A percentile compares a stretch with the other conserved stretches of the same genome.
Evolutionary conservation across 2,329 filamentous ascomycete genomes (phyloP).

Genomic region (Aureobasidium sp.): DNA sequence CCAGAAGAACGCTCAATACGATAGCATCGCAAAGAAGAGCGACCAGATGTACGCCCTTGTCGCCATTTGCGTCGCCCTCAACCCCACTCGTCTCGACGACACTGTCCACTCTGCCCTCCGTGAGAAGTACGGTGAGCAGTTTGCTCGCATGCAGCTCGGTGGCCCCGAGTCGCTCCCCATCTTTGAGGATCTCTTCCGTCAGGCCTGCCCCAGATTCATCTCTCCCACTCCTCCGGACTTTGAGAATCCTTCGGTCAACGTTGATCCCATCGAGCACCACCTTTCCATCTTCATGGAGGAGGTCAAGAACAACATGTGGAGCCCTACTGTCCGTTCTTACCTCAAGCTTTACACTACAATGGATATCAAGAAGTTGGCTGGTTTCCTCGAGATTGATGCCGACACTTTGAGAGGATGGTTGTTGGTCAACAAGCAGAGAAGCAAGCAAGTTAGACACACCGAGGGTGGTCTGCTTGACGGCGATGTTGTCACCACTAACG

Average conservation of each 20-base stretch:
- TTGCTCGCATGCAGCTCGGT: slow-evolving; percentile 91
- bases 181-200: slow-evolving; percentile 96
- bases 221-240: slow-evolving; percentile 95
- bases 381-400: slow-evolving; percentile 94
- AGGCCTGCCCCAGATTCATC: slow-evolving; percentile 99
- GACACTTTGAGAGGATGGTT: slow-evolving; percentile 92
- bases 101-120: slow-evolving; percentile 96
- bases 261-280: slow-evolving; percentile 97
- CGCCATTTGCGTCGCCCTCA: slow-evolving; percentile 96
- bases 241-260: slow-evolving; percentile 89
- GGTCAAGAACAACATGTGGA: slow-evolving; percentile 98
- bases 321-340: slow-evolving; percentile 96
- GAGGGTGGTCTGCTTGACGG: slow-evolving; percentile 87
- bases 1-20: slow-evolving; percentile 98
- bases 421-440: slow-evolving; percentile 97
- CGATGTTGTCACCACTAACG: slow-evolving; percentile 85
- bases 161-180: slow-evolving; percentile 91
- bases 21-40: slow-evolving; percentile 99
- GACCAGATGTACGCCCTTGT: slow-evolving; percentile 99
- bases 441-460: slow-evolving; percentile 88
- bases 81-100: slow-evolving; percentile 93
- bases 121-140: slow-evolving; percentile 99
- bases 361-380: slow-evolving; percentile 96
- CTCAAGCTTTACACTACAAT: slow-evolving; percentile 98
- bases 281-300: slow-evolving; percentile 98